Conservation (phyloP, 2,329 filamentous ascomycete species). For the Acrocalymma vagum region DNA sequence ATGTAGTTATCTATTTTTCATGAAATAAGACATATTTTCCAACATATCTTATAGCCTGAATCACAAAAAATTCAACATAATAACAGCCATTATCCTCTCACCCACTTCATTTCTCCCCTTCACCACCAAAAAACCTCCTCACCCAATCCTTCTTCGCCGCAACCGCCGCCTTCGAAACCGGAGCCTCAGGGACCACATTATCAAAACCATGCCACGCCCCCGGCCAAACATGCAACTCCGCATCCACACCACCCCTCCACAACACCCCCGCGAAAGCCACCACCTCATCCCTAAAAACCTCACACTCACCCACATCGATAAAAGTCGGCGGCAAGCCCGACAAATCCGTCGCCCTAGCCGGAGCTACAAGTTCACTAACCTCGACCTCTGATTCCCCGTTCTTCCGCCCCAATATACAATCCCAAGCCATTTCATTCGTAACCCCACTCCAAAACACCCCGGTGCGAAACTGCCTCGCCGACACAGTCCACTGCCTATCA, state of each 20-base stretch:
- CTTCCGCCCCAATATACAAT: slow-evolving; percentile 14
- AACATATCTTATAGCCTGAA: too few species aligned
- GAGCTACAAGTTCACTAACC: slow-evolving; percentile 19
- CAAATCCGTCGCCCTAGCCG: slow-evolving; percentile 17
- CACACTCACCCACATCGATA: slow-evolving; percentile 28
- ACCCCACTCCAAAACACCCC: slow-evolving; percentile 16
- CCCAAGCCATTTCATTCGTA: slow-evolving; percentile 16
- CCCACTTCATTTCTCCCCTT: too few species aligned
- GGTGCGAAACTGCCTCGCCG: slow-evolving; percentile 23
- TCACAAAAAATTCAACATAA: too few species aligned
- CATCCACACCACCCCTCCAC: slow-evolving; percentile 24
- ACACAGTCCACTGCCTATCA: slow-evolving; percentile 20
- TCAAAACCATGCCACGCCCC: slow-evolving; percentile 22
- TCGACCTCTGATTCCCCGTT: slow-evolving; percentile 13
- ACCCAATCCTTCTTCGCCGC: too few species aligned
- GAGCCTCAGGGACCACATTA: too few species aligned
- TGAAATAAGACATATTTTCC: too few species aligned
- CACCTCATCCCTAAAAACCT: slow-evolving; percentile 26
- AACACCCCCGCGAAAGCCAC: slow-evolving; percentile 21
- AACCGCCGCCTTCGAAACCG: too few species aligned
- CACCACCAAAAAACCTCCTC: too few species aligned
- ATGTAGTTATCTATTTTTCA: too few species aligned
- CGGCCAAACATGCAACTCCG: slow-evolving; percentile 27
- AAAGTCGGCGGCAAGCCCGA: slow-evolving; percentile 22
- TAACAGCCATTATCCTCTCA: too few species aligned